These are phyloP conservation scores for Pisolithus marmoratus DNA, from an alignment of 768 basidiomycete genomes.

Conservation along the genomic window DNA sequence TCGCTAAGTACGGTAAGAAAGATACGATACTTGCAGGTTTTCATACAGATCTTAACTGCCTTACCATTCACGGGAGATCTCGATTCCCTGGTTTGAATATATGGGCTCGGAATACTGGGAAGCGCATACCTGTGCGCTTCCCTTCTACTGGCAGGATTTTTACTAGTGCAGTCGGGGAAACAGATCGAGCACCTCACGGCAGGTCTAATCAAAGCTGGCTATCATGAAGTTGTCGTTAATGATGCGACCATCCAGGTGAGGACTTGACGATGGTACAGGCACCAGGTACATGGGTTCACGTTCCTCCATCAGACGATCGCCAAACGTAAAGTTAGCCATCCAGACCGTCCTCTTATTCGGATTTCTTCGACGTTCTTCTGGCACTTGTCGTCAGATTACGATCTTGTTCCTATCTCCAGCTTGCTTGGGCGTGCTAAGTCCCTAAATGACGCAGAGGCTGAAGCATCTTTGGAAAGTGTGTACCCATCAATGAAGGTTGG, in stretches of 20 bases:
- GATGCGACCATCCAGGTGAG: conserved; percentile 66
- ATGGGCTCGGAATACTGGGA: conserved; percentile 93
- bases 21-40: conserved; percentile 91
- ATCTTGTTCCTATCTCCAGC: conserved; percentile 58
- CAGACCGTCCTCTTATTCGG: conserved; percentile 84
- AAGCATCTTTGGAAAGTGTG: conserved; percentile 35
- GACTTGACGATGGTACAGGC: background rate
- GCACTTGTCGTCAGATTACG: conserved; percentile 84
- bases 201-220: conserved; percentile 87
- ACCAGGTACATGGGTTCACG: background rate
- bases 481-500: conserved; percentile 76
- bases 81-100: conserved; percentile 86
- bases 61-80: conserved; percentile 87
- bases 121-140: conserved; percentile 82
- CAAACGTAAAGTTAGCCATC: conserved; percentile 47
- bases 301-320: conserved; percentile 49
- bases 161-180: conserved; percentile 94
- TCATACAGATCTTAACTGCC: conserved; percentile 90
- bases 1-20: conserved; percentile 68
- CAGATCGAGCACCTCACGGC: conserved; percentile 86
- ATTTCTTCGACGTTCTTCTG: conserved; percentile 97
- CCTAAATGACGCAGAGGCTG: conserved; percentile 30
- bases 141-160: conserved; percentile 71
- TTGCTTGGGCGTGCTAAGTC: conserved; percentile 46
- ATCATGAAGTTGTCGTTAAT: conserved; percentile 92